These are phyloP conservation scores for Gracilaria caudata DNA, from an alignment of 23 red algal species.

Conservation along the genomic window DNA sequence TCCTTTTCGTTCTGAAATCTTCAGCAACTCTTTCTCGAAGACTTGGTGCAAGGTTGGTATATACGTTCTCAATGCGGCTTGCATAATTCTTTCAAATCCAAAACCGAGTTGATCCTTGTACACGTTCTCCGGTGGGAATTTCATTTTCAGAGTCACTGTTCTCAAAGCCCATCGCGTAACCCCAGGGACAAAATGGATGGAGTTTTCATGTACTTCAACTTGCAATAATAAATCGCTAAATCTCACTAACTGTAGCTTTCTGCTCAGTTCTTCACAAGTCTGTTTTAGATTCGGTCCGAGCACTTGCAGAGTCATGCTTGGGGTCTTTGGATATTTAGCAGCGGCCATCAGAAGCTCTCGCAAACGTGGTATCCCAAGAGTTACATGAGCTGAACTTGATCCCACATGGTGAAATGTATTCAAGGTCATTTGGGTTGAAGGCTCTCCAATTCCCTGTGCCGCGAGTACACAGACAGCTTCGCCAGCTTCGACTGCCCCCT, in stretches of 20 bases:
- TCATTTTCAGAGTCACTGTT: conserved; percentile 13
- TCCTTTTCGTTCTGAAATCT: conserved; percentile 23
- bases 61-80: background rate
- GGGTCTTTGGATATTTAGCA: conserved; percentile 79
- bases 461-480: conserved; percentile 94
- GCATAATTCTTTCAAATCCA: conserved; percentile 20
- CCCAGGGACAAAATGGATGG: conserved; percentile 15
- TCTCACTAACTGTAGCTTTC: conserved; percentile 15
- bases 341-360: conserved; percentile 98
- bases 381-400: conserved; percentile 91
- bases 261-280: conserved; percentile 7
- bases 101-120: conserved; percentile 52
- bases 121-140: conserved; percentile 26
- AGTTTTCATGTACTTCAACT: conserved; percentile 49
- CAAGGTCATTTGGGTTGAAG: conserved; percentile 98
- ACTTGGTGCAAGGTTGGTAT: background rate
- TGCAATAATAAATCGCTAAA: conserved; percentile 43
- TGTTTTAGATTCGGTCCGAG: background rate
- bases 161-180: conserved; percentile 25
- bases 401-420: conserved; percentile 99
- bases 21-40: conserved; percentile 17
- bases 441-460: conserved; percentile 95
- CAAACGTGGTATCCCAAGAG: conserved; percentile 92
- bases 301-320: conserved; percentile 89
- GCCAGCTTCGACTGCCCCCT: conserved; percentile 66